Evolutionary conservation across 2,329 filamentous ascomycete species (phyloP).

Genomic region (Trichoderma pleuroti): DNA sequence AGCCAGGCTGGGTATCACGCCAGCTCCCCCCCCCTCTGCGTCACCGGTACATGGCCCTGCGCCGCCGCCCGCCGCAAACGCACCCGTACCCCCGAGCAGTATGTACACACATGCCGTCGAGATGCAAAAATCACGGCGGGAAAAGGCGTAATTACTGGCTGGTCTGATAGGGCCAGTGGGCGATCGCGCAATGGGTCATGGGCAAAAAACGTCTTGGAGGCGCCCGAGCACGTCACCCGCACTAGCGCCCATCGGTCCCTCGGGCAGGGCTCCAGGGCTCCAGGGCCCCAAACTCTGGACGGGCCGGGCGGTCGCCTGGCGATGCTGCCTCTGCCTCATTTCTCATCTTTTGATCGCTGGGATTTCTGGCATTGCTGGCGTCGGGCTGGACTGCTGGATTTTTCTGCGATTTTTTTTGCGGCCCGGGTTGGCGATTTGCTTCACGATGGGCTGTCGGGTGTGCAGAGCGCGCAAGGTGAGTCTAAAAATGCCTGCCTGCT

Average conservation of each 20-base stretch:
- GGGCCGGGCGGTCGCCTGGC: conserved; percentile 8
- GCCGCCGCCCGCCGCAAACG: not conserved
- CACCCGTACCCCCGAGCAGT: not conserved
- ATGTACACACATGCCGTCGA: not conserved
- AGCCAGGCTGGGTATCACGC: not conserved
- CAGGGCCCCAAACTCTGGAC: not conserved
- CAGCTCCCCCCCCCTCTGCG: not conserved
- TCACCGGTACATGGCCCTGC: not conserved
- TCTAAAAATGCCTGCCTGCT: not conserved
- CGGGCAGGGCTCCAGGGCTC: conserved; percentile 11
- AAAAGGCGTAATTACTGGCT: conserved; percentile 2
- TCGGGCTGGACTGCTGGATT: not conserved
- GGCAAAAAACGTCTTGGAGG: conserved; percentile 18
- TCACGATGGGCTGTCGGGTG: conserved; percentile 39
- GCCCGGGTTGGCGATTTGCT: not conserved
- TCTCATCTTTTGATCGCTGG: not conserved
- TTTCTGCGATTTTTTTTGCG: not conserved
- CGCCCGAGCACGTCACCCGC: conserved; percentile 21
- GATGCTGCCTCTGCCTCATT: not conserved
- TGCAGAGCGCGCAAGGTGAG: conserved; percentile 41
- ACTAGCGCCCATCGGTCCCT: conserved; percentile 19
- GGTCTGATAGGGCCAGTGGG: conserved; percentile 12
- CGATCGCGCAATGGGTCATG: conserved; percentile 18
- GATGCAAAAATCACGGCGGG: not conserved
- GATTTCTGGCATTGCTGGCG: not conserved